phyloP scores from a whole-genome alignment of 2,329 filamentous ascomycete species.

The Cercospora sp. region DNA sequence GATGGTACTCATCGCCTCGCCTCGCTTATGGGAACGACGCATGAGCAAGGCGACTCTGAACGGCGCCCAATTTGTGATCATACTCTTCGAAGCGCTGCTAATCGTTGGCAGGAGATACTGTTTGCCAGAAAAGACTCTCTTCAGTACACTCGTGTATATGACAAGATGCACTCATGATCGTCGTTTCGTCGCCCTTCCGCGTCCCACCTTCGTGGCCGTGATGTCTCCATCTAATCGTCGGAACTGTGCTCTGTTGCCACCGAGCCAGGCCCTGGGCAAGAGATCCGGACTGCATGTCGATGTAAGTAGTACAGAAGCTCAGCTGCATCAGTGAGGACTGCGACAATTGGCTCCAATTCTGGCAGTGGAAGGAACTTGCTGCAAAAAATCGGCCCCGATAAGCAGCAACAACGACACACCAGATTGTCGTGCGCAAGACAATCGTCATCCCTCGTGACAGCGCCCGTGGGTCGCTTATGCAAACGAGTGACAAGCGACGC shows the following conservation, averaged over 20 bases:
- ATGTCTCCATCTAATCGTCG: background rate
- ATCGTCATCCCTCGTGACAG: background rate
- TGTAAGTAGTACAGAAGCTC: background rate
- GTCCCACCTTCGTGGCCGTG: background rate
- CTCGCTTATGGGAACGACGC: too few species aligned
- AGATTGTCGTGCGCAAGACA: background rate
- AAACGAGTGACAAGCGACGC: background rate
- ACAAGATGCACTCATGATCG: background rate
- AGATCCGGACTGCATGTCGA: background rate
- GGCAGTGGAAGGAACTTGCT: background rate
- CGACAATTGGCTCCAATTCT: background rate
- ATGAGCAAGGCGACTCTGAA: background rate
- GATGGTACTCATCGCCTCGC: background rate
- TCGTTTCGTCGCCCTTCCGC: background rate
- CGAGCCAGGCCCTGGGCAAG: background rate
- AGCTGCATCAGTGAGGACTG: background rate
- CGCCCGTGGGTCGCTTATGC: background rate
- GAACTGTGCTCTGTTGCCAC: background rate
- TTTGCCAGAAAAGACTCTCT: background rate
- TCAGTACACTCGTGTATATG: background rate
- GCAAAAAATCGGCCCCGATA: background rate
- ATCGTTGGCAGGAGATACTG: background rate
- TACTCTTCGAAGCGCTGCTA: background rate
- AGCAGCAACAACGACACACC: background rate
- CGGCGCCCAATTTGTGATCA: background rate